phyloP scores from a whole-genome alignment of 768 basidiomycete genomes.

The Punctularia strigosozonata region DNA sequence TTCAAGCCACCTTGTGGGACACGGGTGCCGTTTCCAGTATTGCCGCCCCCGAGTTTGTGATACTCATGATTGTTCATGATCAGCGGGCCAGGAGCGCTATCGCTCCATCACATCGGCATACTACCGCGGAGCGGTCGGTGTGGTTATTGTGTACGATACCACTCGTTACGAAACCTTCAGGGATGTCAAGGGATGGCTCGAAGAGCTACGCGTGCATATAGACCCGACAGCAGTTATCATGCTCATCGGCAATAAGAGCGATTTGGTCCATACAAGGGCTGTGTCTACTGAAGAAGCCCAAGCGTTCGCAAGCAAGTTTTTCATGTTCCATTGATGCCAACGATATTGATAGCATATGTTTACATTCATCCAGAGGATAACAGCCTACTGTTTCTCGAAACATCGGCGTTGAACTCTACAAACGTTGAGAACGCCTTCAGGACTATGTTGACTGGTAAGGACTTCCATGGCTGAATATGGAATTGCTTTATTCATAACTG shows the following conservation, averaged over 20 bases:
- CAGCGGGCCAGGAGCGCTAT: constrained; percentile 95
- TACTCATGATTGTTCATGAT: constrained; percentile 4
- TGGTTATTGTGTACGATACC: constrained; percentile 88
- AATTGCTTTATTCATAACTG: no score
- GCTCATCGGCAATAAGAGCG: constrained; percentile 97
- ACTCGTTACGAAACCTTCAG: constrained; percentile 90
- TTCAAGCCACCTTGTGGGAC: constrained; percentile 99
- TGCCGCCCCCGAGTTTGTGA: constrained; percentile 2
- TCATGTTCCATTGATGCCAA: no score
- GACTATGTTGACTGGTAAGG: no score
- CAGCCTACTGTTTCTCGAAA: no score
- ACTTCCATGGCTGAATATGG: no score
- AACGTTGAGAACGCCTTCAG: no score
- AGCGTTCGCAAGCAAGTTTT: no score
- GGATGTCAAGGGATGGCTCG: constrained; percentile 92
- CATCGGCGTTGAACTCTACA: no score
- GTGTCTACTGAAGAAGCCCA: no score
- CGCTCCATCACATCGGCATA: constrained; percentile 98
- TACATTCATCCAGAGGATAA: no score
- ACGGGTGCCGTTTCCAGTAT: constrained; percentile 44
- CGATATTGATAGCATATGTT: no score
- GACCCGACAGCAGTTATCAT: constrained; percentile 90
- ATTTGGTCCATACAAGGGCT: constrained; percentile 93
- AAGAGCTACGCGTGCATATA: constrained; percentile 93
- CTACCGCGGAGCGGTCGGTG: constrained; percentile 94